phyloP scores from a whole-genome alignment of 2,329 filamentous ascomycete genomes.

The Reticulascus tulasneorum region DNA sequence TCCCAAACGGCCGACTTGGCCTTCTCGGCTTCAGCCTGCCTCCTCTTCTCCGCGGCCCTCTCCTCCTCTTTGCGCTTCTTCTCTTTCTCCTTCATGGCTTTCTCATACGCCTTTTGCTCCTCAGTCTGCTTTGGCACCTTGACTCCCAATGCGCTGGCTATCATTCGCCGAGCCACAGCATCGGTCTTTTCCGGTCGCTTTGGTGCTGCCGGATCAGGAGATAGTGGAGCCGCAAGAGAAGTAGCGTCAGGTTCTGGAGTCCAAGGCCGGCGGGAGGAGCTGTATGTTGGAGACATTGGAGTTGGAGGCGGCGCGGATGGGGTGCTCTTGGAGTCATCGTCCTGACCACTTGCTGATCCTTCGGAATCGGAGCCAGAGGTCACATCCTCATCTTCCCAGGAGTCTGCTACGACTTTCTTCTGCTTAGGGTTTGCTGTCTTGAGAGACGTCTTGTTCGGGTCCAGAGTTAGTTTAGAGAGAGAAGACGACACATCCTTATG shows the following conservation, averaged over 20 bases:
- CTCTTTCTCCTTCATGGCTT: slow-evolving; percentile 78
- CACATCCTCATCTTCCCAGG: slow-evolving; percentile 52
- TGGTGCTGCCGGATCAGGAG: slow-evolving; percentile 16
- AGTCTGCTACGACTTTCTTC: slow-evolving; percentile 33
- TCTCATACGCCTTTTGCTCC: slow-evolving; percentile 84
- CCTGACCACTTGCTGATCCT: slow-evolving; percentile 18
- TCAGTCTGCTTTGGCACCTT: slow-evolving; percentile 77
- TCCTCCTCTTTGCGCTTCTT: slow-evolving; percentile 71
- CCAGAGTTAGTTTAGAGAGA: slow-evolving; percentile 27
- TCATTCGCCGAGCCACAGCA: slow-evolving; percentile 83
- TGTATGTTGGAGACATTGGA: slow-evolving; percentile 53
- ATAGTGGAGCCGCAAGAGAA: slow-evolving; percentile 5
- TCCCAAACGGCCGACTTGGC: slow-evolving; percentile 89
- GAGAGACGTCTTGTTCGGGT: slow-evolving; percentile 11
- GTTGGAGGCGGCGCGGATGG: slow-evolving; percentile 69
- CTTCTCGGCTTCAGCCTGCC: slow-evolving; percentile 63
- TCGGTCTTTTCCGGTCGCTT: slow-evolving; percentile 83
- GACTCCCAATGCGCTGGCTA: slow-evolving; percentile 82
- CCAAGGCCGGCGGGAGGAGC: slow-evolving; percentile 13
- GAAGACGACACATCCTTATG: slow-evolving; percentile 23
- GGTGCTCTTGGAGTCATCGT: slow-evolving; percentile 27
- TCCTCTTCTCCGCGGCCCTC: slow-evolving; percentile 57
- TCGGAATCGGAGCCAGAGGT: slow-evolving; percentile 19
- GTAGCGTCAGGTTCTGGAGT: slow-evolving; percentile 18
- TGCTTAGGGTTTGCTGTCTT: slow-evolving; percentile 20